Evolutionary conservation across 129 eudicot genomes (phyloP), one percentile per base, ranked within the genome.

Genomic region (Dittrichia graveolens): DNA sequence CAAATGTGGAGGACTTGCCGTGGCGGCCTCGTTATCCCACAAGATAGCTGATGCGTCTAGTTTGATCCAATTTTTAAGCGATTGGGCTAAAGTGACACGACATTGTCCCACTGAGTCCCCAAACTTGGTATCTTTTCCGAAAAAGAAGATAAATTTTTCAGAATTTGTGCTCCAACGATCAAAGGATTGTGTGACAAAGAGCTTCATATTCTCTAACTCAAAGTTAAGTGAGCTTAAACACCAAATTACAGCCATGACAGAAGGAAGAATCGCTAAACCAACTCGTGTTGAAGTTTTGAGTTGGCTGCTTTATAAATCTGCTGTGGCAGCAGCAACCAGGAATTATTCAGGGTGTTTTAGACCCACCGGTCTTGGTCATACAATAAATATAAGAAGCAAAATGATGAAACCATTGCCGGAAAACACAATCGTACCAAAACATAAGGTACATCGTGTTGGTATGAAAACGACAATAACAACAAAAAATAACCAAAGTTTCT

Each of bases 1-100:
- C 0, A 41, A 57, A 57, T 57, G 41, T 31, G 63, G 63, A 31
- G 63, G 63, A 57, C 3, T 57, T 19, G 40, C 62, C 5, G 39
- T 56, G n/a, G 62, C 40, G 1, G 62, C 10, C 39, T 56, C 62
- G 5, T 24, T 56, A 56, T 56, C 40, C 7, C 62, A 56, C 62
- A 56, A 56, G n/a, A 7, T 56, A 24, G 63, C 41, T 8, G 63
- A 57, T 57, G 63, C 7, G 4, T 24, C 7, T 57, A 57, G 63
- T 10, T 9, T 57, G 41, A 57, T 57, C 11, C 12, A 7, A 7
- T 57, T 57, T n/a, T 34, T 57, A 57, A 57, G 34, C 40, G 63
- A 57, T 41, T 57, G 63, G 63, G 63, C 41, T 57, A 57, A 31
- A 57, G 63, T 57, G 7, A 2, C 63, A 9, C 41, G 14, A 57